Evolutionary conservation across 1,139 yeast species (phyloP).

Genomic region (Saccharomyces pastorianus): DNA sequence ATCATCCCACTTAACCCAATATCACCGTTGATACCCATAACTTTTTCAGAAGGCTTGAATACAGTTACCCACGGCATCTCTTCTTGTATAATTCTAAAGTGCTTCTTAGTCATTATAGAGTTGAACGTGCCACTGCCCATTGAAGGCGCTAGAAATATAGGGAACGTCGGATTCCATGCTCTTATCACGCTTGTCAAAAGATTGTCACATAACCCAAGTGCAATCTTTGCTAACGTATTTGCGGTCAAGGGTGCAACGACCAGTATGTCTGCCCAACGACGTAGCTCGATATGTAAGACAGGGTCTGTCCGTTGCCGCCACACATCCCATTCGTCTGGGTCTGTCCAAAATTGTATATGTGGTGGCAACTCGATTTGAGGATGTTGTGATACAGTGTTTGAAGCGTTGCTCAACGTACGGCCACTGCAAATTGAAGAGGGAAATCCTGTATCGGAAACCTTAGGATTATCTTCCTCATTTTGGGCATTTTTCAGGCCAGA

Average conservation of each 20-base stretch:
- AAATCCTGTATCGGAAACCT: background rate
- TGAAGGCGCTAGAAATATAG: constrained; percentile 88
- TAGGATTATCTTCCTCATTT: background rate
- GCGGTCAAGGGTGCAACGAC: constrained; percentile 91
- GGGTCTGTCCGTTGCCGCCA: constrained; percentile 87
- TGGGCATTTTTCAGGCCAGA: no score
- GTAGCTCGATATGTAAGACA: constrained; percentile 81
- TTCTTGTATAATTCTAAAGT: constrained; percentile 51
- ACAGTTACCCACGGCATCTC: constrained; percentile 73
- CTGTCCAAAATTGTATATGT: constrained; percentile 73
- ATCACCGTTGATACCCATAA: constrained; percentile 82
- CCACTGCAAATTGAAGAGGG: background rate
- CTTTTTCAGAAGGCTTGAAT: constrained; percentile 87
- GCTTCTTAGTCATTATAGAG: constrained; percentile 86
- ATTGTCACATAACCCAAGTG: constrained; percentile 88
- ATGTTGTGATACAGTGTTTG: constrained; percentile 10
- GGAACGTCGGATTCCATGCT: constrained; percentile 87
- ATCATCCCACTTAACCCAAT: constrained; percentile 98
- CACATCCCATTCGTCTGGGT: constrained; percentile 83
- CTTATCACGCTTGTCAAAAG: constrained; percentile 74
- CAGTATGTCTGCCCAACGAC: constrained; percentile 93
- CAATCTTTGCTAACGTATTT: constrained; percentile 81
- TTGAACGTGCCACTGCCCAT: constrained; percentile 97
- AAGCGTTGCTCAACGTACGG: background rate
- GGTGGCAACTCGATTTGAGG: constrained; percentile 44